phyloP scores from a whole-genome alignment of 257 asterid genomes.

The Cynanchum wilfordii region DNA sequence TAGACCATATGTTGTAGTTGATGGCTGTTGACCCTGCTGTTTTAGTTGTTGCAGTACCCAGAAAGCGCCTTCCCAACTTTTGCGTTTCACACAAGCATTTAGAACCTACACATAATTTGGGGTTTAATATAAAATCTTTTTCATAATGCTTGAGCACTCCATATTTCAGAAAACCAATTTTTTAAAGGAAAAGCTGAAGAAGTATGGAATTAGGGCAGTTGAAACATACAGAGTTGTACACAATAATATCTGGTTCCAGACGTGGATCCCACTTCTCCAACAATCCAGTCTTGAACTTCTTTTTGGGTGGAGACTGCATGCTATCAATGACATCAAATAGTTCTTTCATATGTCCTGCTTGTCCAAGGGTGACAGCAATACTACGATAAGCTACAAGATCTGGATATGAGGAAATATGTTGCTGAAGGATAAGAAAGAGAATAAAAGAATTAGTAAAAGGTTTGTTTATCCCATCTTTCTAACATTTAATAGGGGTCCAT shows the following conservation, averaged over 20 bases:
- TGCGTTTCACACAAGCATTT: conserved; percentile 79
- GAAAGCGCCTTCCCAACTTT: conserved; percentile 97
- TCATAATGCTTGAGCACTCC: background rate
- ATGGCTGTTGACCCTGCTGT: conserved; percentile 53
- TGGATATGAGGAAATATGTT: conserved; percentile 75
- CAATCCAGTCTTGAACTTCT: conserved; percentile 62
- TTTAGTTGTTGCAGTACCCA: conserved; percentile 92
- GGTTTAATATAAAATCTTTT: too few species aligned
- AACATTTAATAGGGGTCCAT: conserved; percentile 4
- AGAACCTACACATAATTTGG: conserved; percentile 73
- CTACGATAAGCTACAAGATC: conserved; percentile 80
- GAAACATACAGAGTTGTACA: conserved; percentile 79
- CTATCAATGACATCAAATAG: conserved; percentile 82
- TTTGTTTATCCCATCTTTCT: conserved; percentile 3
- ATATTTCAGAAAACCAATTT: background rate
- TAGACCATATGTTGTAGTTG: conserved; percentile 79
- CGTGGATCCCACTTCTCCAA: conserved; percentile 90
- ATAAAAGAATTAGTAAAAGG: conserved; percentile 9
- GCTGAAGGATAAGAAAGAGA: conserved; percentile 30
- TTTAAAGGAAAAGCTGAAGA: background rate
- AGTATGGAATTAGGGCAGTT: background rate
- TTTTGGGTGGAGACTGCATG: conserved; percentile 83
- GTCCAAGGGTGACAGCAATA: conserved; percentile 95
- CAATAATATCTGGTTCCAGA: conserved; percentile 73
- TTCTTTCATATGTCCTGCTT: conserved; percentile 95